phyloP scores from a whole-genome alignment of 805 yeast species.

The Schwanniomyces vanrijiae region DNA sequence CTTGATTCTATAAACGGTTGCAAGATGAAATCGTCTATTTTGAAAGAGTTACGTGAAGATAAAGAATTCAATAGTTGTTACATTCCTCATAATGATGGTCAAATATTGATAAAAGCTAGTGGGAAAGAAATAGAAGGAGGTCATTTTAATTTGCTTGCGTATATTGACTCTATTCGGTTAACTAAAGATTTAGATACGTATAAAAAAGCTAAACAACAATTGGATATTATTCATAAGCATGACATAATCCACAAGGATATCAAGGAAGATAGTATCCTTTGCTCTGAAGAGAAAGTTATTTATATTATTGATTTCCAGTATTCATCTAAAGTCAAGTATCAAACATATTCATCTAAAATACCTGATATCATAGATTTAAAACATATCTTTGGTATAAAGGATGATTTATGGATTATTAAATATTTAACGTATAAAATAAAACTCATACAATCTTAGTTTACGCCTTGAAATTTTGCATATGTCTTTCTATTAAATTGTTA shows the following conservation, averaged over 20 bases:
- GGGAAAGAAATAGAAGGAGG: not conserved
- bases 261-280: constrained; percentile 1
- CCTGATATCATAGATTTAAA: not conserved
- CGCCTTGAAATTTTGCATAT: too few species aligned
- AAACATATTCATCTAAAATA: not conserved
- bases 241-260: constrained; percentile 9
- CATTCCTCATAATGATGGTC: not conserved
- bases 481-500: too few species aligned
- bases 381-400: not conserved
- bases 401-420: not conserved
- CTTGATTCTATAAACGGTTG: not conserved
- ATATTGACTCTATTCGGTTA: not conserved
- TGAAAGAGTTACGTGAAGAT: not conserved
- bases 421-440: too few species aligned
- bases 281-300: constrained; percentile 2
- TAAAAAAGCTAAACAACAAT: constrained; percentile 2
- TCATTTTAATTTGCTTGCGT: not conserved
- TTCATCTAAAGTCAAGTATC: not conserved
- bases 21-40: not conserved
- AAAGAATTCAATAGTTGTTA: not conserved
- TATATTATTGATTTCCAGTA: constrained; percentile 3
- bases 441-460: too few species aligned
- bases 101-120: not conserved
- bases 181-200: not conserved
- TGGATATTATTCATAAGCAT: constrained; percentile 5